Conservation (phyloP, 2,329 filamentous ascomycete genomes). For the Zasmidium citrigriseum region DNA sequence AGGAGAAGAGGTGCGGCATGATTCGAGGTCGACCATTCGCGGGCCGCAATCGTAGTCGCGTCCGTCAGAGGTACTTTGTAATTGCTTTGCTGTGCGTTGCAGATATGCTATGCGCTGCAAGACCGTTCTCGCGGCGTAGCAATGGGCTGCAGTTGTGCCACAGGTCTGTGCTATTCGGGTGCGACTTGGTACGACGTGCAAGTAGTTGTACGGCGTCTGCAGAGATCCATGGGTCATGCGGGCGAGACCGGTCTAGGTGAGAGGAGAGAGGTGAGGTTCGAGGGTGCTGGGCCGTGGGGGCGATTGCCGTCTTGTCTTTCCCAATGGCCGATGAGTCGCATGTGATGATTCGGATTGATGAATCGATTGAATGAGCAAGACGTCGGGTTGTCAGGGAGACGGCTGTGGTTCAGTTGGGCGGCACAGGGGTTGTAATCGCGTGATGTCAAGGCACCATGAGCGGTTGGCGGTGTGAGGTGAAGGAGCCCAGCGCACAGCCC, state of each 20-base stretch:
- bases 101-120: background rate
- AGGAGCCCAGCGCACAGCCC: background rate
- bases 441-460: background rate
- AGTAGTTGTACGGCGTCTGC: background rate
- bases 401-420: background rate
- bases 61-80: background rate
- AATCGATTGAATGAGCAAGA: background rate
- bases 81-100: background rate
- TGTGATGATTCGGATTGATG: too few relatives aligned
- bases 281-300: background rate
- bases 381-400: background rate
- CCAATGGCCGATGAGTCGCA: background rate
- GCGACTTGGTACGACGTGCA: background rate
- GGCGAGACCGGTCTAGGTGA: constrained; percentile 2
- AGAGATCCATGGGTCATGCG: constrained; percentile 1
- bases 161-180: background rate
- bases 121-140: background rate
- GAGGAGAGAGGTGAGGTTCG: too few relatives aligned
- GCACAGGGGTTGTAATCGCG: background rate
- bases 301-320: background rate
- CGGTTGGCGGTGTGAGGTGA: background rate
- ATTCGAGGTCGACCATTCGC: background rate
- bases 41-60: background rate
- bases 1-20: constrained; percentile 36
- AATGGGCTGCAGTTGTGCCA: background rate